Evolutionary conservation across 768 basidiomycete species (phyloP), one percentile per base, ranked within the genome.

Genomic region (Suillus spraguei): DNA sequence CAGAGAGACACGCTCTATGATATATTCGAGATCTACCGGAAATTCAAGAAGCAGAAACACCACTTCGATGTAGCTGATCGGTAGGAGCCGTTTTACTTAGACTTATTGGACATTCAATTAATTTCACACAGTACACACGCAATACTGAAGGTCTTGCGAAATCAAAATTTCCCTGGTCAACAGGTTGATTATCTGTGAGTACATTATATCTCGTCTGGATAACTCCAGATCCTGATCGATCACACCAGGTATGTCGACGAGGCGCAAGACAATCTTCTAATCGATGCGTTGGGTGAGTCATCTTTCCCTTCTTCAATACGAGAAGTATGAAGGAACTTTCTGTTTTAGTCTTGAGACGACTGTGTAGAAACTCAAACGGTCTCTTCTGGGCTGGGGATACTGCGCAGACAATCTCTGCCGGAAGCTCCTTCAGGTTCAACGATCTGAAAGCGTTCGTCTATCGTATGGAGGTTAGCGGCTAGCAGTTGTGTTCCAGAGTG

Each of bases 371-470:
- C 67, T 79, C 84, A 0, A 76, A 89, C 59, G 90, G 90, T 0
- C 73, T 91, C 20, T 88, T 92, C 66, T 91, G 89, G 88, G 90
- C 89, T 2, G 91, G 91, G 0, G 91, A 92, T 69, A 91, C 91
- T 0, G 89, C 91, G 0, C 91, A 92, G 66, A 88, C 90, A 0
- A 92, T 92, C 46, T 86, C 88, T 0, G 82, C 83, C 0, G 90
- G 90, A 2, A 89, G 87, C 64, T 82, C 88, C 0, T 92, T 92
- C 67, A 77, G 86, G 8, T 92, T 92, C 70, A 76, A 88, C 59
- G 88, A 91, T 52, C 69, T 92, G 60, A 91, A 87, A 69, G 83
- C 90, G 0, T 90, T 89, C 65, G 64, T 90, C 35, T 85, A 82
- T 62, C 80, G 87, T 50, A 70, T 86, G 3, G 89, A 92, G 76